Evolutionary conservation across 208 protist species (phyloP), one percentile per base, ranked within the genome.

Genomic region (Leishmania gerbilli): DNA sequence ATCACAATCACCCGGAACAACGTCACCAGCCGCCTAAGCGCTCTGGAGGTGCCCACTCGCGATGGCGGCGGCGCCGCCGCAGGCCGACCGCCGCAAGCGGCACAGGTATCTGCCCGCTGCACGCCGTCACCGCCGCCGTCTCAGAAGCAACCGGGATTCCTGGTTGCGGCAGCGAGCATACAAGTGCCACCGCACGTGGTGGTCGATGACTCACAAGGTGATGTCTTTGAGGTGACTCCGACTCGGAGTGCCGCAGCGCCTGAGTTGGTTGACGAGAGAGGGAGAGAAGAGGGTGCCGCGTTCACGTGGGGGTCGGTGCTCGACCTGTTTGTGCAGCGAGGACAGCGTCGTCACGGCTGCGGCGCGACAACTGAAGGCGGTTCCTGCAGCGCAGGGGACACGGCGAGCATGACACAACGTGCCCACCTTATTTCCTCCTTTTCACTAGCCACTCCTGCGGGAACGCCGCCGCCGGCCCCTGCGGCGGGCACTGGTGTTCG

Each of bases 31-130:
- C 76, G 40, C 17, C n/a, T 17, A 37, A 37, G 47, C 37, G n/a
- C 34, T 6, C 11, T 51, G 15, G 76, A 67, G 42, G 42, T 11
- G n/a, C 5, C 40, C 40, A 21, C 49, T 60, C 56, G 74, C 64
- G 37, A 42, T 27, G 60, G 42, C 60, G 58, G n/a, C 45, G 15
- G 24, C 42, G 34, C 42, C n/a, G 40, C 51, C 3, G 40, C 40
- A 47, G 60, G 69, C 42, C 74, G 62, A 13, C 74, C 75, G 31
- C 68, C 42, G 37, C 75, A 80, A 37, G 60, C 65, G 13, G n/a
- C 81, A 24, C 80, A 62, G 13, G 45, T 21, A 2, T 9, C 40
- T 47, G 51, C 45, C 1, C 11, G 37, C 45, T 13, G 42, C 27
- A 55, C 45, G 21, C 51, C 69, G 62, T 67, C 15, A n/a, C 11